Base-by-base conservation (phyloP, 2,329 filamentous ascomycete species). In the Sporothrix protearum region DNA sequence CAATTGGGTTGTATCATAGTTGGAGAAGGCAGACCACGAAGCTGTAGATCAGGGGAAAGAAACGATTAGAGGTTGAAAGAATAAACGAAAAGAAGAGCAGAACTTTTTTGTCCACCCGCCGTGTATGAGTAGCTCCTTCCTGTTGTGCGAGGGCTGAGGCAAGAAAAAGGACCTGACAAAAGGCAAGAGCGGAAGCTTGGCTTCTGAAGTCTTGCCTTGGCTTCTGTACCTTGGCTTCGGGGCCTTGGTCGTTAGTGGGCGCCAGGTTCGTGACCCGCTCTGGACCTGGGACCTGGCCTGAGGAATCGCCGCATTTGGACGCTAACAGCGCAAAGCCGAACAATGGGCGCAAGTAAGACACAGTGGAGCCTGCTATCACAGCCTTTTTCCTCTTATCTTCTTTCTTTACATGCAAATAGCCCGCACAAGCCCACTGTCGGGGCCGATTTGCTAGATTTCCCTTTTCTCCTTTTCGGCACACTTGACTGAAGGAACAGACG, bases 1-100 rank as follows among this genome's bases (percentile, higher is more conserved):
- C 64, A 67, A 67, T 67, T 67, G 28, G 42, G 64, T n/a, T 36
- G 45, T 33, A 33, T 33, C 64, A 67, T 67, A 22, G 64, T 22
- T 33, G 30, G 36, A 28, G n/a, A 64, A 19, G 36, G 36, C 12
- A 64, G 59, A 45, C 45, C 59, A 10, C 42, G 22, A 22, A 28
- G n/a, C 12, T 14, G 59, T 42, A 45, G n/a, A 64, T 64, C 36
- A 45, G 22, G 36, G 55, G 33, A 10, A 14, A 2, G 36, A 28
- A 14, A 25, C 12, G 12, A 28, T 25, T 53, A 10, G n/a, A 19
- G 8, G 33, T 36, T 36, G 8, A 33, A 36, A 33, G 42, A 49
- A 25, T n/a, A 19, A 16, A 16, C 1, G 9, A 39, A 3, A 36
- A 39, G 47, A 14, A 30, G 39, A 22, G 22, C 22, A 22, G 53